These are phyloP conservation scores for Quercus glauca DNA, from an alignment of 306 rosid species.

Conservation along the genomic window DNA sequence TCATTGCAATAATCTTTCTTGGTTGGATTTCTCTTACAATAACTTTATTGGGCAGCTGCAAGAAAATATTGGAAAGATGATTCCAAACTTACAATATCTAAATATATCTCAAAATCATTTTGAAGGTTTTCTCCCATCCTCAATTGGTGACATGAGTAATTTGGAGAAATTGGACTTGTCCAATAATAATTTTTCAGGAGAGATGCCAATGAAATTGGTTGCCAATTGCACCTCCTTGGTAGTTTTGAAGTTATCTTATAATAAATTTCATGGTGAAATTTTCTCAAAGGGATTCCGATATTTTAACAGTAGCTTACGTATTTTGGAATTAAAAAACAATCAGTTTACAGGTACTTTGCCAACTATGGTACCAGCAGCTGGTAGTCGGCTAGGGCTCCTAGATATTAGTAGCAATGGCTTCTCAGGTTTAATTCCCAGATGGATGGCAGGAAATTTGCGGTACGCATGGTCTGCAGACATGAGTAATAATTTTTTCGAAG, in stretches of 20 bases:
- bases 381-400: fast-evolving
- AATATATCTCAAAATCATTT: conserved; percentile 17
- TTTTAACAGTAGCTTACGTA: background rate
- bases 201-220: background rate
- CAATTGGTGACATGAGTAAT: conserved; percentile 12
- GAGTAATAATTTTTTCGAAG: conserved; percentile 2
- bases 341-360: background rate
- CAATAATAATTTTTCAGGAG: conserved; percentile 9
- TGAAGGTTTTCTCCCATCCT: conserved; percentile 20
- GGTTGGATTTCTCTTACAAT: conserved; percentile 19
- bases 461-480: background rate
- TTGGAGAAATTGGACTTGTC: background rate
- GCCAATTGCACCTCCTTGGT: background rate
- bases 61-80: background rate
- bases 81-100: background rate
- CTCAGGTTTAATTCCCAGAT: conserved; percentile 18
- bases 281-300: too few relatives aligned
- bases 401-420: conserved; percentile 7
- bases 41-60: conserved; percentile 5
- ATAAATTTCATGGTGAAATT: background rate
- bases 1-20: background rate
- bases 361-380: background rate
- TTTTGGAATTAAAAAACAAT: conserved; percentile 8
- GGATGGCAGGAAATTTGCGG: background rate
- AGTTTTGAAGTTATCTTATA: conserved; percentile 12